Base-by-base conservation (phyloP, 164 flowering plant species). In the Nymphaea colorata region DNA sequence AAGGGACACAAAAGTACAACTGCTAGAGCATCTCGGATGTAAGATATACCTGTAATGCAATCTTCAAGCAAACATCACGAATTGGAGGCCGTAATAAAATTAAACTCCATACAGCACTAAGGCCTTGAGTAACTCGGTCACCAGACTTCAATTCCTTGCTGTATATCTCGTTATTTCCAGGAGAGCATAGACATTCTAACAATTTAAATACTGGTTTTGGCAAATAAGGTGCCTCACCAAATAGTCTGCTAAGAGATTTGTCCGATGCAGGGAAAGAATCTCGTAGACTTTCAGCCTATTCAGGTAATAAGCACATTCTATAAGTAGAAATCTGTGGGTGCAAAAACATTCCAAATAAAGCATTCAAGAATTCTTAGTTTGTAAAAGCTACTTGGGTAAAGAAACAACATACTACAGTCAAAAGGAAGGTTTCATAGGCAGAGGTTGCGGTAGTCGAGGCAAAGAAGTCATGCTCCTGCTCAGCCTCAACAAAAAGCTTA, bases 121-220 rank as follows among this genome's bases (percentile, higher is more conserved):
- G 99, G 70, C 99, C 99, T 80, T 95, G 99, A 69, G 93, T 90
- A 63, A 92, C 91, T 68, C 98, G 82, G 78, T 95, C 99, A 45
- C 92, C 97, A 81, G 77, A 76, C n/a, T 69, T 87, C 65, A 79
- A 59, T 67, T 88, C 97, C 81, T 82, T 89, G 51, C 84, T 93
- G 69, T 73, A 74, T 62, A 75, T 85, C 45, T 79, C 87, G 57
- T 55, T 57, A 66, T 59, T 75, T 74, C 79, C 89, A 79, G 97
- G 98, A 73, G 78, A 90, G 75, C 99, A 95, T 77, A 92, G 79
- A 75, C 80, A 47, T 75, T 89, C 97, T 66, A 95, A 75, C 70
- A 90, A 68, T 64, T 85, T 83, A 55, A 92, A 70, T 70, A 82
- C 82, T 41, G 88, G 78, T 67, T 89, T 83, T 61, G 99, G 94